phyloP scores from a whole-genome alignment of 352 stramenopile genomes.

The Pythium coloratum region DNA sequence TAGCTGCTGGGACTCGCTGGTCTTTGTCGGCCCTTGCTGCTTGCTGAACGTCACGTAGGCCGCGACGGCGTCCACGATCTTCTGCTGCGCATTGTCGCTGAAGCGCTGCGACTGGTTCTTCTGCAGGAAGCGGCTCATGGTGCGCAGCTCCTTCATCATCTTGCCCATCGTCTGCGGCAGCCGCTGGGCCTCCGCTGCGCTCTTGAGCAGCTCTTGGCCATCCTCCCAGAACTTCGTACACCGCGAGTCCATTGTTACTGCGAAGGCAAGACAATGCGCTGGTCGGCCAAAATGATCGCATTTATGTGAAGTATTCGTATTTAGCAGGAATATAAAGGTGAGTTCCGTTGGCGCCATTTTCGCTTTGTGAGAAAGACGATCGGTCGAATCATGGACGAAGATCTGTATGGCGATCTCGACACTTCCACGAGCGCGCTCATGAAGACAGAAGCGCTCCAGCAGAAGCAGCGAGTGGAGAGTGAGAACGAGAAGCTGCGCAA shows the following conservation, averaged over 20 bases:
- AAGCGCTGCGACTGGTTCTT: conserved; percentile 81
- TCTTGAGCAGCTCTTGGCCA: conserved; percentile 52
- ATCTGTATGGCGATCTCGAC: conserved; percentile 83
- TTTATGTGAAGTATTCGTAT: conserved; percentile 3
- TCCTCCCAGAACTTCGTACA: conserved; percentile 83
- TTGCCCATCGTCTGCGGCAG: conserved; percentile 41
- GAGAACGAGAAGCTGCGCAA: conserved; percentile 51
- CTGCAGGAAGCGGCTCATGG: conserved; percentile 74
- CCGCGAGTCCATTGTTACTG: conserved; percentile 48
- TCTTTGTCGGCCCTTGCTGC: conserved; percentile 28
- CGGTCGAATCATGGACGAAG: conserved; percentile 32
- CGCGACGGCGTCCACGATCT: conserved; percentile 68
- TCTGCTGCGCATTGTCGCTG: conserved; percentile 78
- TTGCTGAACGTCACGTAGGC: conserved; percentile 70
- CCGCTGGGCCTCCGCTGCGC: conserved; percentile 25
- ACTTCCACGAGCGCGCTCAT: conserved; percentile 68
- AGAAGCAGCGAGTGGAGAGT: conserved; percentile 51
- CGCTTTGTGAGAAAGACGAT: background rate
- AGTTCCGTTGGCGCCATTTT: conserved; percentile 1
- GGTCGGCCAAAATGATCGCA: background rate
- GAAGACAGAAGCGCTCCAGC: conserved; percentile 60
- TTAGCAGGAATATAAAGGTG: background rate
- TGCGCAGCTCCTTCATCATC: conserved; percentile 71
- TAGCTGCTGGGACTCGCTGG: conserved; percentile 35
- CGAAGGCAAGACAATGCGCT: background rate